Conservation (phyloP, 306 rosid genomes). For the Crataegus laevigata region DNA sequence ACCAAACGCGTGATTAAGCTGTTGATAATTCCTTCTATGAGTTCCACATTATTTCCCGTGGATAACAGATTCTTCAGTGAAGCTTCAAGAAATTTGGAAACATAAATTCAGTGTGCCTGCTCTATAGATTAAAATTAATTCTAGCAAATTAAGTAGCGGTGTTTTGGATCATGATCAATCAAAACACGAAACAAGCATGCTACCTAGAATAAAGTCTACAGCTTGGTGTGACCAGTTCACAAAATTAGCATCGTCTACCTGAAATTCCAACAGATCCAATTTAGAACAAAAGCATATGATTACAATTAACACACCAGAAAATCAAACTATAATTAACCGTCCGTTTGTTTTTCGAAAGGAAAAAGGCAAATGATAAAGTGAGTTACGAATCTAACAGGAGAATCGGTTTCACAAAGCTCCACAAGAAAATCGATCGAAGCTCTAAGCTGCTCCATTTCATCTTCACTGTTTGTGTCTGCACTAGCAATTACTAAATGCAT, state of each 20-base stretch:
- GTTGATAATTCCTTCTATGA: constrained; percentile 60
- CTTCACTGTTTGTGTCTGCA: constrained; percentile 47
- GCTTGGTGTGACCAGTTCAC: constrained; percentile 80
- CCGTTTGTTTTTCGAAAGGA: neutral
- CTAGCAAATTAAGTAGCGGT: neutral
- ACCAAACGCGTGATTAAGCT: constrained; percentile 59
- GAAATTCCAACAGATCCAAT: constrained; percentile 10
- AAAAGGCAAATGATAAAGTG: neutral
- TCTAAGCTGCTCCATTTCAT: constrained; percentile 69
- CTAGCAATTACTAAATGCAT: neutral
- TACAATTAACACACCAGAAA: neutral
- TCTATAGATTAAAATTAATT: neutral
- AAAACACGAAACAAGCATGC: neutral
- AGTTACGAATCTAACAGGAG: constrained; percentile 39
- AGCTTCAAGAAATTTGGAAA: constrained; percentile 37
- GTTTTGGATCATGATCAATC: too few relatives aligned
- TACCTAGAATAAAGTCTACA: constrained; percentile 81
- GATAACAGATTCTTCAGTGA: constrained; percentile 56
- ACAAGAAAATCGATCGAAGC: constrained; percentile 80
- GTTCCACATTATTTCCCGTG: constrained; percentile 41
- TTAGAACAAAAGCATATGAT: neutral
- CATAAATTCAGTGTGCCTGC: neutral
- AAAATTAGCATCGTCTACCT: constrained; percentile 61
- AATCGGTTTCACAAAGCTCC: constrained; percentile 64
- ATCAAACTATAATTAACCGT: neutral